Evolutionary conservation across 768 basidiomycete genomes (phyloP).

Genomic region (Butyriboletus loyo): DNA sequence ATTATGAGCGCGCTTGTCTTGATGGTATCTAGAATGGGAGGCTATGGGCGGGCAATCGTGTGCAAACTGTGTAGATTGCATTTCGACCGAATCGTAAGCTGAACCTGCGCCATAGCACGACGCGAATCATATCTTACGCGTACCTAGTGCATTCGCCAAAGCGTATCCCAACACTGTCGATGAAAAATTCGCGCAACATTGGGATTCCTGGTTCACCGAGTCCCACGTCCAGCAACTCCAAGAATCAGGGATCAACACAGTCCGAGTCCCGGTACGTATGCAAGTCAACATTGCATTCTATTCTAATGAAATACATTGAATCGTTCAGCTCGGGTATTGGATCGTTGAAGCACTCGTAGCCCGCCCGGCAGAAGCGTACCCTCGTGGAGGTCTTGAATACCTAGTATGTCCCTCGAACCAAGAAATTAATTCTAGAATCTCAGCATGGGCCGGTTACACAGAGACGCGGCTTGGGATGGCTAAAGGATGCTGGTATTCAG

Average conservation of each 20-base stretch:
- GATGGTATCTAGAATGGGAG: slow-evolving; percentile 51
- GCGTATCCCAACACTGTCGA: slow-evolving; percentile 61
- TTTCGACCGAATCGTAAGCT: slow-evolving; percentile 61
- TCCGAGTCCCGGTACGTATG: slow-evolving; percentile 64
- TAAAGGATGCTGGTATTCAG: slow-evolving; percentile 59
- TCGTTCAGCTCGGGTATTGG: slow-evolving; percentile 72
- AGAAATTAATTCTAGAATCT: neutral
- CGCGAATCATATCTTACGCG: neutral
- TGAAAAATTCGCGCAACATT: slow-evolving; percentile 56
- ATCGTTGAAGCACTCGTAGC: slow-evolving; percentile 72
- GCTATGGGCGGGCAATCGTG: slow-evolving; percentile 71
- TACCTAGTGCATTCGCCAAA: slow-evolving; percentile 52
- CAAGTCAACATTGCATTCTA: neutral
- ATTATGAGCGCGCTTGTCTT: neutral
- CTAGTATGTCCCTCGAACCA: slow-evolving; percentile 43
- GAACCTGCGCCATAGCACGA: neutral
- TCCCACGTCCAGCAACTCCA: slow-evolving; percentile 54
- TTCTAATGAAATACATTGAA: neutral
- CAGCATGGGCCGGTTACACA: slow-evolving; percentile 23
- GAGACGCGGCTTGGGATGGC: slow-evolving; percentile 60
- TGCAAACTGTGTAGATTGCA: slow-evolving; percentile 57
- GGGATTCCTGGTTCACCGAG: slow-evolving; percentile 73
- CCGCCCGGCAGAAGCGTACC: slow-evolving; percentile 56
- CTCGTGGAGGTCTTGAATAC: slow-evolving; percentile 63
- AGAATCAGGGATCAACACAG: slow-evolving; percentile 64